A percentile compares a stretch with the other conserved stretches of the same genome.
phyloP scores from a whole-genome alignment of 176 grass and related monocot species.

The Ananas comosus region DNA sequence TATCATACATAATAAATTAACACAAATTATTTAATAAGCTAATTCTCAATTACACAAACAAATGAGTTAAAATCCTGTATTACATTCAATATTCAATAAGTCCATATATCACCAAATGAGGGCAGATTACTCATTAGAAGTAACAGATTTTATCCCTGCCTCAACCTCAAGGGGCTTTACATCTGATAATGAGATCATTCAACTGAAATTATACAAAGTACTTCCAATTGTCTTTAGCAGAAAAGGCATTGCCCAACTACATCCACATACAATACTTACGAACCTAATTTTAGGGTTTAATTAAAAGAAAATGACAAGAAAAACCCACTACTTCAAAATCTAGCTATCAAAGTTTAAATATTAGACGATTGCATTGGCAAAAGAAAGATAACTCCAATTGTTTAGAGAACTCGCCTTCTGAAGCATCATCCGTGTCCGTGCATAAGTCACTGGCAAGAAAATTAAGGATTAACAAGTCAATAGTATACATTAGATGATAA shows the following conservation, averaged over 20 bases:
- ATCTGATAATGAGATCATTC: background rate
- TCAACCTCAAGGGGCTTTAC: background rate
- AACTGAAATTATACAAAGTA: background rate
- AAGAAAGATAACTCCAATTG: background rate
- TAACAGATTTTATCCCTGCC: background rate
- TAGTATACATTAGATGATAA: no score
- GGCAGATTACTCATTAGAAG: background rate
- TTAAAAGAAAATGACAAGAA: background rate
- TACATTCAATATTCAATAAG: no score
- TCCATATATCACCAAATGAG: background rate
- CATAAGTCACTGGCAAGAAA: conserved; percentile 3
- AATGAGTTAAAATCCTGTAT: no score
- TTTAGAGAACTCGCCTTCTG: conserved; percentile 11
- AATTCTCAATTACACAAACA: no score
- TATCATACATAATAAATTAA: no score
- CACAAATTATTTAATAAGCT: no score
- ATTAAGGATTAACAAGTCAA: no score
- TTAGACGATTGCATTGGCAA: background rate
- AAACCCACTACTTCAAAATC: background rate
- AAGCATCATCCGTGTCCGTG: conserved; percentile 1
- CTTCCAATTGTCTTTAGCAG: conserved; percentile 1
- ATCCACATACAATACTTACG: no score
- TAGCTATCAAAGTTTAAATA: background rate
- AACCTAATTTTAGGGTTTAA: background rate
- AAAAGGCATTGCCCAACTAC: background rate